Evolutionary conservation across 257 asterid genomes (phyloP), one percentile per base, ranked within the genome.

Genomic region (Solanum dulcamara): DNA sequence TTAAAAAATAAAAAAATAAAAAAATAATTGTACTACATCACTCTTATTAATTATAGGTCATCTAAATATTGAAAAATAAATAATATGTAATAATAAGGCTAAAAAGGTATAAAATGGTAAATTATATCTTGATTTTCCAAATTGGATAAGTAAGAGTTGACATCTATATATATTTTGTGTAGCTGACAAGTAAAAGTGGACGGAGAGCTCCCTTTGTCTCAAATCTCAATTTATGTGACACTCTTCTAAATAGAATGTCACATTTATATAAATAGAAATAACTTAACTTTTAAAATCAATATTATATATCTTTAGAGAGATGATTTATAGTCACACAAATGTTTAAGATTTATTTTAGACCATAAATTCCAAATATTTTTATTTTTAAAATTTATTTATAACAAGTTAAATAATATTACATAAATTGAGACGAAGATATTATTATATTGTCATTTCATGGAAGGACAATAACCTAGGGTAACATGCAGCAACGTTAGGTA

Each of bases 391-490:
- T 26, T 26, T 5, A 6, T 0, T 18, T 62, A 12, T 62, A 2
- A 12, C 18, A 2, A 62, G 3, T 62, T 1, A 62, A 26, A 12
- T 0, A 7, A 26, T 0, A 9, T 18, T 2, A 26, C 1, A 2
- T 60, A 60, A 12, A 24, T 12, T 24, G 6, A 13, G 4, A 5
- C 10, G 5, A 4, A 11, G 2, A 32, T 0, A 22, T 5, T 74
- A 40, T 77, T 26, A 77, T 26, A 15, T 77, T 75, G 38, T 44
- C 38, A 46, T 8, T 26, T 15, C 26, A 17, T 0, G 24, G n/a
- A 77, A 26, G 18, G 14, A 77, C 42, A 26, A 79, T 28, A 46
- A 28, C 64, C 38, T 79, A 79, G 64, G 64, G 83, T 79, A 79
- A 79, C 83, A 48, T 79, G 83, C 83, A 77, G 28, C 42, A 30